These are phyloP conservation scores for Ogataea polymorpha DNA, from an alignment of 805 yeast species.

Conservation along the genomic window DNA sequence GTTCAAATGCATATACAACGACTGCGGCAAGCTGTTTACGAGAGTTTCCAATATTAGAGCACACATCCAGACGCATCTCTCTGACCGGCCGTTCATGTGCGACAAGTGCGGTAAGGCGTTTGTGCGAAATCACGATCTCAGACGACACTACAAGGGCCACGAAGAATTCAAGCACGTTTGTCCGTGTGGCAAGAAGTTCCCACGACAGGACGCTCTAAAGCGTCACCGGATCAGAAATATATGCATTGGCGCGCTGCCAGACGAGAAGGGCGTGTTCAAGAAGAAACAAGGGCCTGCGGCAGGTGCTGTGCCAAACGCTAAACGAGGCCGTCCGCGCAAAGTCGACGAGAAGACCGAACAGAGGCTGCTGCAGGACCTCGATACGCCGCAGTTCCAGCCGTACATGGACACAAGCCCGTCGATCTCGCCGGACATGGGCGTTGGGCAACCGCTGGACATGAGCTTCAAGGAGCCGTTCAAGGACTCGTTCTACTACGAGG, in stretches of 20 bases:
- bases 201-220: conserved; percentile 83
- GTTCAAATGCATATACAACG: conserved; percentile 70
- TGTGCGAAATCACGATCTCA: conserved; percentile 92
- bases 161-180: conserved; percentile 68
- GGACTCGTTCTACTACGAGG: conserved; percentile 15
- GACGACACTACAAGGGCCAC: conserved; percentile 88
- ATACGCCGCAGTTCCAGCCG: conserved; percentile 4
- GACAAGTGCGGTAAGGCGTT: conserved; percentile 75
- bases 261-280: conserved; percentile 28
- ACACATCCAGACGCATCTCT: conserved; percentile 93
- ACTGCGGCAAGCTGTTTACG: conserved; percentile 80
- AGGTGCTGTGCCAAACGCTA: conserved; percentile 3
- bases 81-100: conserved; percentile 91
- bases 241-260: conserved; percentile 68
- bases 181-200: conserved; percentile 92
- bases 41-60: conserved; percentile 90
- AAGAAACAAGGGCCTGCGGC: conserved; percentile 9
- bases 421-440: conserved; percentile 5
- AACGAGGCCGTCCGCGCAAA: conserved; percentile 6
- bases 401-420: conserved; percentile 8
- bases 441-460: conserved; percentile 4
- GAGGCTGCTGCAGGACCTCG: conserved; percentile 9
- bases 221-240: conserved; percentile 78
- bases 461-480: conserved; percentile 9
- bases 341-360: conserved; percentile 7